Evolutionary conservation across 495 filamentous ascomycete species (phyloP).

Genomic region (Usnea hakonensis): DNA sequence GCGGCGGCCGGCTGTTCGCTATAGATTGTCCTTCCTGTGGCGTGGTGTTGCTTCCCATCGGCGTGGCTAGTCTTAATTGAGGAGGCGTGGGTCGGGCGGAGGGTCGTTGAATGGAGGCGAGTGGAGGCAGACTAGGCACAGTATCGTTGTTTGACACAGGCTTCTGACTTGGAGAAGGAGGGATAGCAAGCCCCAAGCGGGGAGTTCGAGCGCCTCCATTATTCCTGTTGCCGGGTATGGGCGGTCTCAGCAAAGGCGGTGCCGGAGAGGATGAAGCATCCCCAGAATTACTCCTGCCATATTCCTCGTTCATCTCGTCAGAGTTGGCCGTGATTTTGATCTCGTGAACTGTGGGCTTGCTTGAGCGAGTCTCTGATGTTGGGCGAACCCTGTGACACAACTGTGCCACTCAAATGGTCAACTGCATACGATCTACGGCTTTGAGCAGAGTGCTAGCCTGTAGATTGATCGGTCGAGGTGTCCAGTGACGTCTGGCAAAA

Average conservation of each 20-base stretch:
- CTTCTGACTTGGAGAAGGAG: slow-evolving; percentile 70
- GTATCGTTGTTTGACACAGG: slow-evolving; percentile 44
- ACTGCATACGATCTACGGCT: background rate
- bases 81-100: slow-evolving; percentile 53
- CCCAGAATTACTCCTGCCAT: slow-evolving; percentile 1
- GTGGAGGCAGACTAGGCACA: slow-evolving; percentile 32
- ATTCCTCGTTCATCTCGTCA: slow-evolving; percentile 10
- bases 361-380: background rate
- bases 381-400: background rate
- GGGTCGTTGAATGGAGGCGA: slow-evolving; percentile 33
- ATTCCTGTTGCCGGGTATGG: slow-evolving; percentile 62
- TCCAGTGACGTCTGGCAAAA: background rate
- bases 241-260: slow-evolving; percentile 72
- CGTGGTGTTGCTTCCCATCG: slow-evolving; percentile 65
- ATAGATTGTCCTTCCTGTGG: slow-evolving; percentile 51
- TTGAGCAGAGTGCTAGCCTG: background rate
- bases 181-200: slow-evolving; percentile 79
- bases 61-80: slow-evolving; percentile 71
- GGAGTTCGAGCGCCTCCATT: slow-evolving; percentile 58
- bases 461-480: background rate
- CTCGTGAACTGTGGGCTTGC: background rate
- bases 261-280: slow-evolving; percentile 42
- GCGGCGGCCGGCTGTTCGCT: slow-evolving; percentile 44
- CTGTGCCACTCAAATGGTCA: background rate
- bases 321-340: background rate